Evolutionary conservation across 139 green algal genomes (phyloP).

Genomic region (Coelastrella sp.): DNA sequence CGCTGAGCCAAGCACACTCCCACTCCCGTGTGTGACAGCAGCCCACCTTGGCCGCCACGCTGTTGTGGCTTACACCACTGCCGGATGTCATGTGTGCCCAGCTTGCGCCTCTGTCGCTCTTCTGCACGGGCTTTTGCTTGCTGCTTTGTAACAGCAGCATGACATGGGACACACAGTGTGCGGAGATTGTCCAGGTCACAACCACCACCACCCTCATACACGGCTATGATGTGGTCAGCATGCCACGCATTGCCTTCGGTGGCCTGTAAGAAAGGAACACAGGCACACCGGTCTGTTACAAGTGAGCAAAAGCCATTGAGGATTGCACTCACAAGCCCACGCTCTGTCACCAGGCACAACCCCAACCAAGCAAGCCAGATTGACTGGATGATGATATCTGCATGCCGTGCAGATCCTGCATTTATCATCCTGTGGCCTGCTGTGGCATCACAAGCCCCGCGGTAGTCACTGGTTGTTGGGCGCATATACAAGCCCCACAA

Average conservation of each 20-base stretch:
- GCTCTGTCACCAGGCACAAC: no score
- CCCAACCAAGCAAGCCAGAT: no score
- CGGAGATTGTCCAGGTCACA: slow-evolving; percentile 92
- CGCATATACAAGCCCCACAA: no score
- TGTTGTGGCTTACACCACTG: slow-evolving; percentile 43
- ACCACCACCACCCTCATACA: slow-evolving; percentile 88
- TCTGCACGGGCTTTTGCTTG: slow-evolving; percentile 62
- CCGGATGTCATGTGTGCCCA: slow-evolving; percentile 62
- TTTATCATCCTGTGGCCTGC: no score
- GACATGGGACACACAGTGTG: slow-evolving; percentile 91
- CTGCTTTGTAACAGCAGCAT: slow-evolving; percentile 55
- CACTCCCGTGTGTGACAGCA: background rate
- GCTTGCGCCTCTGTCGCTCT: slow-evolving; percentile 51
- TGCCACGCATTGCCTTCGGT: slow-evolving; percentile 90
- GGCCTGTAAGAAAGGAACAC: slow-evolving; percentile 30
- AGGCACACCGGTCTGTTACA: no score
- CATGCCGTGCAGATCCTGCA: no score
- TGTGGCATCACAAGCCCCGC: no score
- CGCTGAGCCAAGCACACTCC: no score
- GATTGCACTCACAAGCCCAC: no score
- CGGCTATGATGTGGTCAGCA: slow-evolving; percentile 89
- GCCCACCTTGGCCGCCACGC: background rate
- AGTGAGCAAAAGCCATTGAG: no score
- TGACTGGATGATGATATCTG: no score
- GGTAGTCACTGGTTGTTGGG: no score